A percentile compares a stretch with the other conserved stretches of the same genome.
phyloP scores from a whole-genome alignment of 768 basidiomycete genomes.

The Calocera cornea region DNA sequence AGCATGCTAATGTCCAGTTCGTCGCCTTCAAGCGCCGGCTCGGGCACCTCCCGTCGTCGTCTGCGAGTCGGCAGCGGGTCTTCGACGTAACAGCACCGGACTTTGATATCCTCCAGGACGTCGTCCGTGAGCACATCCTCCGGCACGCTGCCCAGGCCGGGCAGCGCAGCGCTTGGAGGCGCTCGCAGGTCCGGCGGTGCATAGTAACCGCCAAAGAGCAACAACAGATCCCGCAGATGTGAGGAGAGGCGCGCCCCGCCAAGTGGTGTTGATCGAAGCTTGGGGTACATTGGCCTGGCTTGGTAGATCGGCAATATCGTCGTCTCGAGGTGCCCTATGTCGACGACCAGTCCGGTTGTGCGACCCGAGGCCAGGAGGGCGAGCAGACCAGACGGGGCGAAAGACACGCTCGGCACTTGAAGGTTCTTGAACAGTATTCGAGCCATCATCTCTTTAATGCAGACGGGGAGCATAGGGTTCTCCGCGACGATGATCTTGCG shows the following conservation, averaged over 20 bases:
- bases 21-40: background rate
- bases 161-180: constrained; percentile 44
- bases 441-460: constrained; percentile 80
- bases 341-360: constrained; percentile 86
- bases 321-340: constrained; percentile 85
- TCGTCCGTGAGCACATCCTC: constrained; percentile 64
- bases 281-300: constrained; percentile 72
- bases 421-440: constrained; percentile 79
- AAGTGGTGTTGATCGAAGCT: constrained; percentile 69
- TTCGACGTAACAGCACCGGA: constrained; percentile 79
- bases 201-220: constrained; percentile 72
- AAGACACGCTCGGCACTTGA: constrained; percentile 87
- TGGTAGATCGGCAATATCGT: constrained; percentile 79
- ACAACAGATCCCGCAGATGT: constrained; percentile 68
- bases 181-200: constrained; percentile 65
- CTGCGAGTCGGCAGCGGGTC: constrained; percentile 27
- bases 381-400: constrained; percentile 76
- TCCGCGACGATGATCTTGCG: constrained; percentile 90
- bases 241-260: constrained; percentile 72
- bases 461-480: constrained; percentile 70
- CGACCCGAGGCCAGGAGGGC: constrained; percentile 74
- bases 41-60: constrained; percentile 21
- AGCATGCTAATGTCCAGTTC: constrained; percentile 7
- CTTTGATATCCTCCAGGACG: constrained; percentile 82
- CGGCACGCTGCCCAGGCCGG: constrained; percentile 37